These are phyloP conservation scores for Mycoemilia scoparia DNA, from an alignment of 192 early-diverging fungal species.

Conservation along the genomic window DNA sequence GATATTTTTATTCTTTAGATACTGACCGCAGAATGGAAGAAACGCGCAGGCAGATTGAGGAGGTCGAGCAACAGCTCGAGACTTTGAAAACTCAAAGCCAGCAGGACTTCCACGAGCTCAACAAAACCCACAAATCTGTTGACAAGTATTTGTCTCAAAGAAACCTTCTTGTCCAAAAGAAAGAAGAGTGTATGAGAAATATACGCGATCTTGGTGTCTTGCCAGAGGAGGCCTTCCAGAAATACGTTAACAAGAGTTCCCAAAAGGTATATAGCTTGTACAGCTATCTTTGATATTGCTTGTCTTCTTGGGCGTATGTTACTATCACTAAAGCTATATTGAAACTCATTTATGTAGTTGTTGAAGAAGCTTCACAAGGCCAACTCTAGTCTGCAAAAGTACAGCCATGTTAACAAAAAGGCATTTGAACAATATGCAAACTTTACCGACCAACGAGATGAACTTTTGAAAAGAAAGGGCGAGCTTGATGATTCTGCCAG, in stretches of 20 bases:
- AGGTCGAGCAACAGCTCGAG: conserved; percentile 26
- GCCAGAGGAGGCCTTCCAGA: conserved; percentile 80
- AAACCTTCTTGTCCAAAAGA: conserved; percentile 57
- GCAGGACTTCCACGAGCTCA: conserved; percentile 12
- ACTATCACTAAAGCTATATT: no score
- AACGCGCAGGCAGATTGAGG: conserved; percentile 19
- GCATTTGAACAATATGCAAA: conserved; percentile 94
- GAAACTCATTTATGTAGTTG: no score
- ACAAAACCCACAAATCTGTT: conserved; percentile 21
- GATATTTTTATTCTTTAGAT: no score
- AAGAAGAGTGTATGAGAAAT: conserved; percentile 67
- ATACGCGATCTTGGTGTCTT: conserved; percentile 90
- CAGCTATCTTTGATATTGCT: no score
- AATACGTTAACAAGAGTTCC: conserved; percentile 8
- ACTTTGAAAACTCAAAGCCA: conserved; percentile 12
- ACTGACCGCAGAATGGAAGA: conserved; percentile 19
- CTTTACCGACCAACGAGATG: conserved; percentile 79
- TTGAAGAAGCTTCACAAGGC: conserved; percentile 50
- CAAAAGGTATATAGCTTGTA: no score
- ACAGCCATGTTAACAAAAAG: conserved; percentile 93
- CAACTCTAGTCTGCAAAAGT: conserved; percentile 77
- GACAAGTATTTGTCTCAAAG: conserved; percentile 61
- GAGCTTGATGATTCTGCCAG: conserved; percentile 70
- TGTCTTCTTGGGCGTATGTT: no score
- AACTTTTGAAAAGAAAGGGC: conserved; percentile 59